Evolutionary conservation across 768 basidiomycete genomes (phyloP).

Genomic region (Mrakia hoshinonis): DNA sequence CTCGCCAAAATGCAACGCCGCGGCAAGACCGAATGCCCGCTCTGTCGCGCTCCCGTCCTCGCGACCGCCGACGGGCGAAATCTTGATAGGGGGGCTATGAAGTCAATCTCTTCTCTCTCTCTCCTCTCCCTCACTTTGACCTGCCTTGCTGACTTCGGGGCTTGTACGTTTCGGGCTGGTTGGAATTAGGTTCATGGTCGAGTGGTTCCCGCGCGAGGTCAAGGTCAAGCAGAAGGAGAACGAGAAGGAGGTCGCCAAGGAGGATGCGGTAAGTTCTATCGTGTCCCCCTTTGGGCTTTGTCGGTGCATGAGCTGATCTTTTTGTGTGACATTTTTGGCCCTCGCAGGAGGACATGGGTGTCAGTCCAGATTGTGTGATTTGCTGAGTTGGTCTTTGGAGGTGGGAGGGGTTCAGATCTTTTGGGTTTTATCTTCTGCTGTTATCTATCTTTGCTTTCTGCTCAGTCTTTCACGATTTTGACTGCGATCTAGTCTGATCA

Average conservation of each 20-base stretch:
- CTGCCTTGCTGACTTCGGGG: not conserved
- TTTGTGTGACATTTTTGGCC: not conserved
- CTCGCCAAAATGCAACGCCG: constrained; percentile 87
- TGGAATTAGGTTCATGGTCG: constrained; percentile 67
- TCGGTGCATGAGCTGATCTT: not conserved
- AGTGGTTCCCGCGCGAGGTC: constrained; percentile 84
- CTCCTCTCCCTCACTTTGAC: not conserved
- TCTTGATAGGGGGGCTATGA: constrained; percentile 39
- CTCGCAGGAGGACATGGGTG: constrained; percentile 1
- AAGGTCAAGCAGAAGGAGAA: constrained; percentile 64
- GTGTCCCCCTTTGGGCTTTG: not conserved
- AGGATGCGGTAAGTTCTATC: constrained; percentile 40
- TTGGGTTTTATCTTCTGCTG: too few species aligned
- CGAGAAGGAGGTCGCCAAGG: constrained; percentile 61
- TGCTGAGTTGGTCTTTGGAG: too few species aligned
- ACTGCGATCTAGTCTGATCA: too few species aligned
- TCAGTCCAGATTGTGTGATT: too few species aligned
- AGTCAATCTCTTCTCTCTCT: constrained; percentile 32
- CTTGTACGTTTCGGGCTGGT: constrained; percentile 7
- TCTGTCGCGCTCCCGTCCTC: constrained; percentile 67
- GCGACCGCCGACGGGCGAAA: constrained; percentile 60
- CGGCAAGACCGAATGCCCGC: constrained; percentile 64
- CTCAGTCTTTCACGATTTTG: too few species aligned
- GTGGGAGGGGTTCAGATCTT: too few species aligned
- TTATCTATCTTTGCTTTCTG: too few species aligned